Evolutionary conservation across 257 asterid genomes (phyloP), one percentile per base, ranked within the genome.

Genomic region (Solanum commersonii): DNA sequence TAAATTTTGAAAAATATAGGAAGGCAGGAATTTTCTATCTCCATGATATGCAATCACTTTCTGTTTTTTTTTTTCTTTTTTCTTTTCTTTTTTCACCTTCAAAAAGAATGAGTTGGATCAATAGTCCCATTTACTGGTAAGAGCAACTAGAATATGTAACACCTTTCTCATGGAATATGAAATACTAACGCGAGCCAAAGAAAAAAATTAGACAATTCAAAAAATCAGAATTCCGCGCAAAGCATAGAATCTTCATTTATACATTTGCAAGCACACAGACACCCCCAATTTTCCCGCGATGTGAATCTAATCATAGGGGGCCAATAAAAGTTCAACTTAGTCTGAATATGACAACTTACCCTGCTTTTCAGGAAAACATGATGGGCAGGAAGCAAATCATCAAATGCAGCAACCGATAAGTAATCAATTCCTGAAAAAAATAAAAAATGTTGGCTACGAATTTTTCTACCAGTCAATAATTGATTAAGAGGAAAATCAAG

Each of bases 381-480:
- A 92, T 97, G 99, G 87, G 99, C 59, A 68, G 99, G 94, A 65
- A 93, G 87, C 90, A 92, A 74, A 89, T 97, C 97, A 83, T 73
- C 98, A 82, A 59, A 94, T n/a, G 99, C 99, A 88, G 99, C 99
- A 90, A 93, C 99, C 6, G 99, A 97, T 92, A 97, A 91, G 95
- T 97, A 97, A 88, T 97, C 99, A 23, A 92, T 60, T 89, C 99
- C 99, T 97, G 87, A 92, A 91, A 89, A 42, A 63, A 72, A 59
- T 84, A 84, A 73, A 63, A 63, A 82, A 49, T 49, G 70, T 18
- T 38, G 56, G 68, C 6, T 10, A 82, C 7, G 4, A 82, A 82
- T 82, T 18, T 38, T 46, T 82, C 44, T 44, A 49, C 27, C 86
- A 29, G 70, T 49, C 86, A 3, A 46, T 49, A 82, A 49, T 63